Conservation (phyloP, 2,329 filamentous ascomycete genomes). For the Fusarium ambrosium region DNA sequence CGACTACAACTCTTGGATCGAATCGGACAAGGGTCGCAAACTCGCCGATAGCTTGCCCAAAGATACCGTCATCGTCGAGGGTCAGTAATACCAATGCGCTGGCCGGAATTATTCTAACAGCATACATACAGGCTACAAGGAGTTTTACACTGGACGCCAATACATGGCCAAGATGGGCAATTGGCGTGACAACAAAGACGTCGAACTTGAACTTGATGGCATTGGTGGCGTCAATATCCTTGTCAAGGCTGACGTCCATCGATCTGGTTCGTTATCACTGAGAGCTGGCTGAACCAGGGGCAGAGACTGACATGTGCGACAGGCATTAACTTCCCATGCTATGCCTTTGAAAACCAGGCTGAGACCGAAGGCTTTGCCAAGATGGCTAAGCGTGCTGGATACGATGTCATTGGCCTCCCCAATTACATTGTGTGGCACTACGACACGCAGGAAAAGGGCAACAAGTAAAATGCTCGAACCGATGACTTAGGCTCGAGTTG, state of each 20-base stretch:
- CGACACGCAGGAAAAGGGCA: constrained; percentile 95
- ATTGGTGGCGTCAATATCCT: constrained; percentile 98
- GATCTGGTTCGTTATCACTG: constrained; percentile 75
- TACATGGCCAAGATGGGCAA: constrained; percentile 95
- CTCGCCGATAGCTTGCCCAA: constrained; percentile 81
- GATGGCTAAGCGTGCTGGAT: constrained; percentile 97
- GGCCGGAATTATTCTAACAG: constrained; percentile 9
- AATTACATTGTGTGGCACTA: constrained; percentile 99
- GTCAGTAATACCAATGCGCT: constrained; percentile 57
- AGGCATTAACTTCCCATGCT: constrained; percentile 98
- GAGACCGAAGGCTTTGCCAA: constrained; percentile 99
- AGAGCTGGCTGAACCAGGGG: background rate
- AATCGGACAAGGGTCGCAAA: constrained; percentile 86
- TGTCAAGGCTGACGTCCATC: constrained; percentile 97
- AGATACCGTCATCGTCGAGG: constrained; percentile 89
- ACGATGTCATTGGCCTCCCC: constrained; percentile 90
- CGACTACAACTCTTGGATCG: constrained; percentile 99
- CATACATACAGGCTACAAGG: constrained; percentile 80
- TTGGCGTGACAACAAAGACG: constrained; percentile 91
- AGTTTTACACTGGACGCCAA: constrained; percentile 89
- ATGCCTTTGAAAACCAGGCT: constrained; percentile 98
- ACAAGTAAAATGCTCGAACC: constrained; percentile 60
- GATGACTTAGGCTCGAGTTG: constrained; percentile 12
- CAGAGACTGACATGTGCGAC: constrained; percentile 41
- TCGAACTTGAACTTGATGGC: constrained; percentile 92